These are phyloP conservation scores for Paramecium pentaurelia DNA, from an alignment of 73 alveolate genomes.

Conservation along the genomic window DNA sequence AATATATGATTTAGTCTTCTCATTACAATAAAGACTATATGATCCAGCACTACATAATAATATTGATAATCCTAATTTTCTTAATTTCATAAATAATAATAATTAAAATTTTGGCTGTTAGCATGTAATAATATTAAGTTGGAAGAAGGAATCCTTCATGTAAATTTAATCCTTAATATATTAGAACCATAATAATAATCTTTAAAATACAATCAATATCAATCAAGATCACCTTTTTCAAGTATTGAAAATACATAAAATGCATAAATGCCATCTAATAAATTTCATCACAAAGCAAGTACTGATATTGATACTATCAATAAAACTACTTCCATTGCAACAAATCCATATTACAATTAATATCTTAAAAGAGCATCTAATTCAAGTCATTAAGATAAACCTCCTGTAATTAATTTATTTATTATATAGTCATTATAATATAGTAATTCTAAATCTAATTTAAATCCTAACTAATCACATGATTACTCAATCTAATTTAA, in stretches of 20 bases:
- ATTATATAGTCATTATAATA: background rate
- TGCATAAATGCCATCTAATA: background rate
- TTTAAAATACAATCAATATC: background rate
- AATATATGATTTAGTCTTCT: slow-evolving; percentile 28
- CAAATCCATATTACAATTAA: slow-evolving; percentile 23
- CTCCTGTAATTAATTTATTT: background rate
- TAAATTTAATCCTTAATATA: background rate
- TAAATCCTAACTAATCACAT: background rate
- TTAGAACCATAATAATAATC: background rate
- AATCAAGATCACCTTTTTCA: slow-evolving; percentile 19
- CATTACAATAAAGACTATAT: background rate
- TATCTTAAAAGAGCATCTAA: slow-evolving; percentile 1
- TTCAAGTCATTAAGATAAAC: slow-evolving; percentile 36
- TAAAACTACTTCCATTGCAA: background rate
- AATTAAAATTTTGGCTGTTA: slow-evolving; percentile 22
- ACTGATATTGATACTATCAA: background rate
- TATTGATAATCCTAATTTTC: background rate
- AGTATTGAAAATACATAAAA: slow-evolving; percentile 1
- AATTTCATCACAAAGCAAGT: background rate
- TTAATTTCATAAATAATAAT: slow-evolving; percentile 1
- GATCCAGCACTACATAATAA: slow-evolving; percentile 16
- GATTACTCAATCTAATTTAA: slow-evolving; percentile 33
- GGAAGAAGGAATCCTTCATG: slow-evolving; percentile 21
- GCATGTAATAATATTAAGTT: slow-evolving; percentile 17
- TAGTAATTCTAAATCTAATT: background rate